phyloP scores from a whole-genome alignment of 257 asterid genomes.

The Pogostemon cablin region DNA sequence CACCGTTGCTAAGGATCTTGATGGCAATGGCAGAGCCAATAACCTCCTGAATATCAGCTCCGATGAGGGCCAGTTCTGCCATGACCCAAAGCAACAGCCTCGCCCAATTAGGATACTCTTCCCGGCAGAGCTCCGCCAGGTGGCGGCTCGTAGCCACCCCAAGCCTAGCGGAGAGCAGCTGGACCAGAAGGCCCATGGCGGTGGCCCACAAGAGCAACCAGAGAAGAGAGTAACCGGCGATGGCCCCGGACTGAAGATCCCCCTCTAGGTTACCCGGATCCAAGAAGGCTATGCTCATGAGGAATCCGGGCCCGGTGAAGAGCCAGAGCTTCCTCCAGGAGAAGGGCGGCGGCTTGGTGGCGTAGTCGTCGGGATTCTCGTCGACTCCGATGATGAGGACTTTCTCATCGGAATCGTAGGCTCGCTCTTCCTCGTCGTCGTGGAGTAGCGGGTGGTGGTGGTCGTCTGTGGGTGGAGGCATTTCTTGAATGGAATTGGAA shows the following conservation, averaged over 20 bases:
- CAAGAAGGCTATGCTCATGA: slow-evolving; percentile 80
- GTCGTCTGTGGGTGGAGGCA: slow-evolving; percentile 39
- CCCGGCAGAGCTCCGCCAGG: slow-evolving; percentile 78
- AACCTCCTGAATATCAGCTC: slow-evolving; percentile 85
- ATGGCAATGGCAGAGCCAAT: slow-evolving; percentile 85
- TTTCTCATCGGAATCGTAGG: slow-evolving; percentile 60
- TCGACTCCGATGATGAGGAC: slow-evolving; percentile 56
- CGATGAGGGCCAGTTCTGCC: slow-evolving; percentile 79
- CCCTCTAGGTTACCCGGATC: slow-evolving; percentile 92
- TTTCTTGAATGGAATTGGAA: background rate
- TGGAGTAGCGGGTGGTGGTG: slow-evolving; percentile 27
- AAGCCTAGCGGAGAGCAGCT: slow-evolving; percentile 67
- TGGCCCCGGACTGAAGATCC: slow-evolving; percentile 86
- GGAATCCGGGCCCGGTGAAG: slow-evolving; percentile 81
- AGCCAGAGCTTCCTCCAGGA: slow-evolving; percentile 87
- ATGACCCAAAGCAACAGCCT: slow-evolving; percentile 69
- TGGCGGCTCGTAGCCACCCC: slow-evolving; percentile 82
- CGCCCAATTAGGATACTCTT: slow-evolving; percentile 84
- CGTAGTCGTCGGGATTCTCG: slow-evolving; percentile 43
- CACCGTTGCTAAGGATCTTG: slow-evolving; percentile 60
- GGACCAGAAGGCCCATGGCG: slow-evolving; percentile 71
- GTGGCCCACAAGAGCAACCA: slow-evolving; percentile 93
- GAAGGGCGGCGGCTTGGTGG: slow-evolving; percentile 56
- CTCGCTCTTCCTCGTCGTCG: slow-evolving; percentile 45
- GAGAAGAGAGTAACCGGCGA: slow-evolving; percentile 72